Base-by-base conservation (phyloP, 768 basidiomycete genomes). In the Naematelia encephala region DNA sequence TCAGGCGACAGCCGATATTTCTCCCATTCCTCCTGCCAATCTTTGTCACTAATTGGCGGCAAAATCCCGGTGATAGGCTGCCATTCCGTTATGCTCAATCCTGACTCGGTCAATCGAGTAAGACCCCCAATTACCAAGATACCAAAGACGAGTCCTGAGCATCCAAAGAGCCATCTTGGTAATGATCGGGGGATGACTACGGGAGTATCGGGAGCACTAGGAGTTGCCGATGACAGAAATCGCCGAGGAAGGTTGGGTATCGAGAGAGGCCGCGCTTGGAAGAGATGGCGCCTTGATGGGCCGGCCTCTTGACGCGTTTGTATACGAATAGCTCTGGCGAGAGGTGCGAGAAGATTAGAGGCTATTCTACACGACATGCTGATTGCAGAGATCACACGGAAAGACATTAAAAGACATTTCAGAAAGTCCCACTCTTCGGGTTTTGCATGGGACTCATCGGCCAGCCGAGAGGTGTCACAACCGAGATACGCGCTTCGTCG, bases 1-100 rank as follows among this genome's bases (percentile, higher is more conserved):
- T 99, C 96, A 0, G 96, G 96, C 1, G 93, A 96, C 14, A 82
- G 82, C 77, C 87, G 90, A 81, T 99, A 77, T 79, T 97, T 98
- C 30, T 86, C 84, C 74, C 97, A 98, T 73, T 98, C 94, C 23
- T 78, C 80, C 61, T 84, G 80, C 96, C 96, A 99, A 50, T 89
- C 85, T 5, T 80, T 84, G 22, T 81, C 76, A 1, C 84, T 84
- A 34, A 91, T 78, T 0, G 96, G 96, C 16, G 93, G 93, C 16
- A 92, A 73, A 51, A 90, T 80, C 14, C 96, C 96, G 23, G 90
- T 87, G 54, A 98, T 85, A 12, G 94, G 92, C 52, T 84, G 83
- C 96, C 96, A 99, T 82, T 99, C 96, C 22, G 92, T 96, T 76
- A 99, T 99, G 75, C 91, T 93, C 60, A 99, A 80, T 13, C 96